Conservation (phyloP, 78 protist species). For the Anaeramoeba flamelloides region DNA sequence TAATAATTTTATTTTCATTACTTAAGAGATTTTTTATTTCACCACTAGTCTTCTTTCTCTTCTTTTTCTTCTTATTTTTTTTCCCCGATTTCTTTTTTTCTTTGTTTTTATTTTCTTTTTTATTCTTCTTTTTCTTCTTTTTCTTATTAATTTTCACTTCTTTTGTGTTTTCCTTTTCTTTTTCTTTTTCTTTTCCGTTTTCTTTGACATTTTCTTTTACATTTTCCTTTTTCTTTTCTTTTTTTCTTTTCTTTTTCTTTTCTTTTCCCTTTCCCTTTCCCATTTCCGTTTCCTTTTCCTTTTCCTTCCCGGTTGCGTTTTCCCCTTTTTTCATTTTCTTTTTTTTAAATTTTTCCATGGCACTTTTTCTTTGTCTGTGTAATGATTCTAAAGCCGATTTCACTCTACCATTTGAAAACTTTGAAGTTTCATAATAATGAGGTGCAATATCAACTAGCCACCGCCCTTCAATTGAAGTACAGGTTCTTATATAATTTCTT, state of each 20-base stretch:
- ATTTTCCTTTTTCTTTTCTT: not conserved
- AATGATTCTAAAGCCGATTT: not conserved
- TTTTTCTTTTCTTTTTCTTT: not conserved
- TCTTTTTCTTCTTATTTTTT: too few relatives aligned
- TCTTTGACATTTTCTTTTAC: too few relatives aligned
- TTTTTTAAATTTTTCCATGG: not conserved
- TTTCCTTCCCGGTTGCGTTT: not conserved
- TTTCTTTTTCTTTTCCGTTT: too few relatives aligned
- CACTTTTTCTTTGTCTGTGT: not conserved
- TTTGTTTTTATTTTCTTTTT: constrained; percentile 2
- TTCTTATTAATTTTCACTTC: too few relatives aligned
- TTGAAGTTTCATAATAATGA: not conserved
- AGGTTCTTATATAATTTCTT: not conserved
- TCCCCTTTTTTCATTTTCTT: not conserved
- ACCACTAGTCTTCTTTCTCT: too few relatives aligned
- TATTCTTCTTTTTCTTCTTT: not conserved
- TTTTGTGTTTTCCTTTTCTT: too few relatives aligned
- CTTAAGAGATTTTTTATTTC: too few relatives aligned
- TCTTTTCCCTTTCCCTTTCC: too few relatives aligned
- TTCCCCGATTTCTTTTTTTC: too few relatives aligned
- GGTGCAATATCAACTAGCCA: constrained; percentile 7
- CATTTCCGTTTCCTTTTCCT: not conserved
- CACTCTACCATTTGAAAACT: not conserved
- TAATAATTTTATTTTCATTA: too few relatives aligned
- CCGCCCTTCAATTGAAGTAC: not conserved